phyloP scores from a whole-genome alignment of 2,329 filamentous ascomycete genomes.

The Fusarium solani-melongenae region DNA sequence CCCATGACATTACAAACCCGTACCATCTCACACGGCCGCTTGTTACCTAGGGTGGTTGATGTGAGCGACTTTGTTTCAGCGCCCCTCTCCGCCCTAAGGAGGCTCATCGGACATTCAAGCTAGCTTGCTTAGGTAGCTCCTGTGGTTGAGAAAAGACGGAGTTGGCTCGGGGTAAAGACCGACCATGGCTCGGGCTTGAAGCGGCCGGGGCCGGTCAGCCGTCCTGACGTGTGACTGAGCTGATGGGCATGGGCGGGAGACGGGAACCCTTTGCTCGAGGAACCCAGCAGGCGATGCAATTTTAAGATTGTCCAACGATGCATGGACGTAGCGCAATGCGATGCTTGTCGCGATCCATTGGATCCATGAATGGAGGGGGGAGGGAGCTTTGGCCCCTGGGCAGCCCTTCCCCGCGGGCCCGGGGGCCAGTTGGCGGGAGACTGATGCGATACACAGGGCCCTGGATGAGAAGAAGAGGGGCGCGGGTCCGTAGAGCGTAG shows the following conservation, averaged over 20 bases:
- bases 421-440: conserved; percentile 1
- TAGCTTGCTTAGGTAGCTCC: conserved; percentile 13
- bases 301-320: not conserved
- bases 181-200: conserved; percentile 26
- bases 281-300: not conserved
- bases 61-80: conserved; percentile 16
- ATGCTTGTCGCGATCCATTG: not conserved
- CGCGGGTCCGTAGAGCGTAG: not conserved
- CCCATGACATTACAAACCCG: conserved; percentile 29
- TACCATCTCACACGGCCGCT: not conserved
- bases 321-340: not conserved
- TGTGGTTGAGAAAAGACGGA: conserved; percentile 6
- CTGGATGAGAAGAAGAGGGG: not conserved
- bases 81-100: conserved; percentile 1
- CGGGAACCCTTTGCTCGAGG: not conserved
- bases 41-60: not conserved
- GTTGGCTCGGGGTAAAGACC: conserved; percentile 28
- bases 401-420: conserved; percentile 21
- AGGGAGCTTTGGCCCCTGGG: conserved; percentile 27
- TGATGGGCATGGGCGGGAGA: conserved; percentile 2
- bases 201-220: conserved; percentile 18
- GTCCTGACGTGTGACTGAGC: conserved; percentile 14
- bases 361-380: not conserved
- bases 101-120: conserved; percentile 23
- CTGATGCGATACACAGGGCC: conserved; percentile 18